Evolutionary conservation across 192 early-diverging fungal species (phyloP).

Genomic region (Fimicolochytrium jonesii): DNA sequence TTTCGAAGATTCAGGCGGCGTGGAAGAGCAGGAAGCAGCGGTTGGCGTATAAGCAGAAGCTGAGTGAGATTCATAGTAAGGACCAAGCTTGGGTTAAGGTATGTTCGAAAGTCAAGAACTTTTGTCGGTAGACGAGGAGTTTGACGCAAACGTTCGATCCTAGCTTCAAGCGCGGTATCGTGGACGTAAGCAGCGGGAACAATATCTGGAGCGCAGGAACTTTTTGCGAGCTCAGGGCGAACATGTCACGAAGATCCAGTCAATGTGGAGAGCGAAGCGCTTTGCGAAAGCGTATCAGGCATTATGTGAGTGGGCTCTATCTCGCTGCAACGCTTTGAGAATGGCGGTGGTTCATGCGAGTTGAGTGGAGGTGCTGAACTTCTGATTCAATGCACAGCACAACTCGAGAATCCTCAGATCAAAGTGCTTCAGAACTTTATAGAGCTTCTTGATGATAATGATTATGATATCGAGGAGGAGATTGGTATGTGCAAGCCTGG

Average conservation of each 20-base stretch:
- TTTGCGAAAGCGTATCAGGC: constrained; percentile 38
- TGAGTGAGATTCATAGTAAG: constrained; percentile 32
- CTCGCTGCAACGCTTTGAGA: no score
- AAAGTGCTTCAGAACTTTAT: constrained; percentile 81
- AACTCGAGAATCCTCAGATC: constrained; percentile 53
- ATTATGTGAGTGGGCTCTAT: constrained; percentile 34
- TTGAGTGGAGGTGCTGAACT: no score
- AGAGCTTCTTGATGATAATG: constrained; percentile 83
- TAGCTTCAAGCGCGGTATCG: constrained; percentile 64
- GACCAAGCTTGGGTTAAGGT: constrained; percentile 45
- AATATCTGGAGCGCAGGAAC: constrained; percentile 51
- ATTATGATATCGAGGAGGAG: constrained; percentile 93
- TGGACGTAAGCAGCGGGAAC: constrained; percentile 59
- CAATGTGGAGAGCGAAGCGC: constrained; percentile 45
- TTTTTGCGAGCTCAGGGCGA: constrained; percentile 63
- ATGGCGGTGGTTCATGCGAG: no score
- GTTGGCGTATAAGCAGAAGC: constrained; percentile 25
- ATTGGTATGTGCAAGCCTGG: no score
- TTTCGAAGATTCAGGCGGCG: constrained; percentile 25
- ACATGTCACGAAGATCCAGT: constrained; percentile 77
- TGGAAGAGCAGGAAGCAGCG: constrained; percentile 25
- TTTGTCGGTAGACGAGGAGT: not conserved
- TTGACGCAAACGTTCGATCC: not conserved
- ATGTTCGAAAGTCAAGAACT: constrained; percentile 2
- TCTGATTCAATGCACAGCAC: constrained; percentile 11